Conservation (phyloP, 2,329 filamentous ascomycete genomes). For the Chaetomium sp. region DNA sequence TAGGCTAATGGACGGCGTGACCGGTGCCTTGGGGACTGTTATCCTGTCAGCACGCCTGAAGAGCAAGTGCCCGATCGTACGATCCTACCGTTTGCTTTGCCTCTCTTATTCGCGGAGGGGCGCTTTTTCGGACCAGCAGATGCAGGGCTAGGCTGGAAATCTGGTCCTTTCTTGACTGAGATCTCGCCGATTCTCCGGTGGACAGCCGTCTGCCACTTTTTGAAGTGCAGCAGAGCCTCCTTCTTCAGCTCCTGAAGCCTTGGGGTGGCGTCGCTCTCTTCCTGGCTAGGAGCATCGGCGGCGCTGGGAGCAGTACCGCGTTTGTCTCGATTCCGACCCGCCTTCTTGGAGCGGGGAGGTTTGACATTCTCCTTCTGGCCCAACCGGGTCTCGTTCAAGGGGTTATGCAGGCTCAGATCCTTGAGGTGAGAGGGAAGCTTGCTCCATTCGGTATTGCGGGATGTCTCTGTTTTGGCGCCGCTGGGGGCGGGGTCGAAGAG, state of each 20-base stretch:
- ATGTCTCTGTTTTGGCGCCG: slow-evolving; percentile 36
- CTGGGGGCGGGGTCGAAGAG: slow-evolving; percentile 52
- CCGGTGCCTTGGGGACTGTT: slow-evolving; percentile 37
- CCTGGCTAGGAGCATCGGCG: slow-evolving; percentile 33
- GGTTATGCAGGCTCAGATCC: slow-evolving; percentile 31
- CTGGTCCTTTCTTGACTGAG: slow-evolving; percentile 51
- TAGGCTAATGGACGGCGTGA: slow-evolving; percentile 41
- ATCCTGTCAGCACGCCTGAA: slow-evolving; percentile 32
- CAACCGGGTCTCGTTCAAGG: slow-evolving; percentile 8
- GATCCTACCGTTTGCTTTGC: slow-evolving; percentile 26
- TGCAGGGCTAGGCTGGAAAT: slow-evolving; percentile 34
- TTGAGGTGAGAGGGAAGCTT: slow-evolving; percentile 41
- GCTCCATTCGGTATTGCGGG: slow-evolving; percentile 37
- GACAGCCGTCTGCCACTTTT: slow-evolving; percentile 76
- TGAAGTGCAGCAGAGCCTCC: slow-evolving; percentile 70
- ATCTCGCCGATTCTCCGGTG: slow-evolving; percentile 72
- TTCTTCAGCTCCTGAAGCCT: slow-evolving; percentile 64
- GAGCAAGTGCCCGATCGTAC: not conserved
- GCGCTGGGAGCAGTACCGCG: slow-evolving; percentile 8
- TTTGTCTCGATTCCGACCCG: slow-evolving; percentile 23
- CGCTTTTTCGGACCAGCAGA: slow-evolving; percentile 19
- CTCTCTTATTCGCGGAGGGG: slow-evolving; percentile 33
- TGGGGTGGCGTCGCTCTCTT: slow-evolving; percentile 39
- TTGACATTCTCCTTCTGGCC: slow-evolving; percentile 32
- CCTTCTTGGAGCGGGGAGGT: slow-evolving; percentile 28